These are phyloP conservation scores for Pyricularia pennisetigena DNA, from an alignment of 2,329 filamentous ascomycete genomes.

Conservation along the genomic window DNA sequence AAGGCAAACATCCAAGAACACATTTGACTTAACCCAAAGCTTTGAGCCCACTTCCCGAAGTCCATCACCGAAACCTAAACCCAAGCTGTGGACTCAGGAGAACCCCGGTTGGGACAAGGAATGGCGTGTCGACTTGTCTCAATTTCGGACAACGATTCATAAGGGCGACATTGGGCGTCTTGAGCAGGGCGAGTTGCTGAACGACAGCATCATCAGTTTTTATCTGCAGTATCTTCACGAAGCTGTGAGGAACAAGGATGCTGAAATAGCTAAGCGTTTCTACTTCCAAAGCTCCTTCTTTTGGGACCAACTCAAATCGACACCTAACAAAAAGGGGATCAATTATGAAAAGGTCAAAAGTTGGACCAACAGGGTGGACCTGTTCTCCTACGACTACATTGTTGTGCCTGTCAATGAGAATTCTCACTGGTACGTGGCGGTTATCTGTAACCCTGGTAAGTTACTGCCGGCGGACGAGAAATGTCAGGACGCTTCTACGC, in stretches of 20 bases:
- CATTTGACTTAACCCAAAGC: neutral
- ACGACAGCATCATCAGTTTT: constrained; percentile 87
- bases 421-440: constrained; percentile 86
- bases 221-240: constrained; percentile 69
- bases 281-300: constrained; percentile 94
- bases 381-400: constrained; percentile 81
- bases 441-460: constrained; percentile 79
- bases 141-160: constrained; percentile 57
- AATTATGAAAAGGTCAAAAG: constrained; percentile 78
- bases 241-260: constrained; percentile 41
- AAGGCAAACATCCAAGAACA: neutral
- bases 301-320: constrained; percentile 59
- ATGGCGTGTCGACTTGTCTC: constrained; percentile 53
- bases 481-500: neutral
- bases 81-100: constrained; percentile 34
- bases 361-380: constrained; percentile 80
- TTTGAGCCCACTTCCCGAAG: neutral
- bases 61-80: neutral
- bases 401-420: constrained; percentile 86
- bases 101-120: constrained; percentile 39
- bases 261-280: constrained; percentile 51
- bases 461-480: constrained; percentile 29
- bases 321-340: constrained; percentile 45
- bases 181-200: constrained; percentile 77
- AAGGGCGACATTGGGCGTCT: constrained; percentile 66